Evolutionary conservation across 2,329 filamentous ascomycete species (phyloP), one percentile per base, ranked within the genome.

Genomic region (Claviceps africana): DNA sequence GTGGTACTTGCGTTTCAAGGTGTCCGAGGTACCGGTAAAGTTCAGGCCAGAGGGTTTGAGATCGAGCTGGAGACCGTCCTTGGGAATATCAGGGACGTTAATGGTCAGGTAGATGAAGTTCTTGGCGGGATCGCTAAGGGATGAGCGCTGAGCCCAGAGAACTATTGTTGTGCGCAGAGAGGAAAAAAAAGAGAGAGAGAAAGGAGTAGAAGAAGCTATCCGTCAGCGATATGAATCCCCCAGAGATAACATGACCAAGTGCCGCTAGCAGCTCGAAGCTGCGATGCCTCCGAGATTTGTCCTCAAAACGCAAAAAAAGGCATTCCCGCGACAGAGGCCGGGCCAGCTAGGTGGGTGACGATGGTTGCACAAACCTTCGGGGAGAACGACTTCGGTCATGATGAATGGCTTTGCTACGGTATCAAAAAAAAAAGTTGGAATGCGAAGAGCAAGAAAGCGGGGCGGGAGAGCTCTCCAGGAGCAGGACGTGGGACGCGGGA

Each of bases 121-220:
- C 77, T 90, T 94, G 68, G 83, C 78, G 53, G 86, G 68, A 52
- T 96, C 90, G 60, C 76, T 75, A 61, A 71, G 75, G 65, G 84
- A 93, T 47, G 91, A 97, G 77, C 93, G 90, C 77, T 98, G 93
- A 59, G 93, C 91, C 93, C 93, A 98, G 71, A 89, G 86, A 62
- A 98, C 93, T 97, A 64, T 54, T 49, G 19, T 44, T 22, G 22
- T 30, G 22, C 10, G 15, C 5, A 43, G 2, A 7, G 7, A 22
- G 28, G 33, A 10, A 37, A 19, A 17, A 25, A 25, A 35, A 35
- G 15, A 2, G 7, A 8, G 15, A 30, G 31, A 10, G 25, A 19
- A 15, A 2, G 7, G 8, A 25, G 30, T 28, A 10, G 25, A 19
- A 30, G 28, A 19, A 42, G 37, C 22, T 49, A 25, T 50, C 28